Conservation (phyloP, 2,329 filamentous ascomycete genomes). For the Stachybotrys echinatus region DNA sequence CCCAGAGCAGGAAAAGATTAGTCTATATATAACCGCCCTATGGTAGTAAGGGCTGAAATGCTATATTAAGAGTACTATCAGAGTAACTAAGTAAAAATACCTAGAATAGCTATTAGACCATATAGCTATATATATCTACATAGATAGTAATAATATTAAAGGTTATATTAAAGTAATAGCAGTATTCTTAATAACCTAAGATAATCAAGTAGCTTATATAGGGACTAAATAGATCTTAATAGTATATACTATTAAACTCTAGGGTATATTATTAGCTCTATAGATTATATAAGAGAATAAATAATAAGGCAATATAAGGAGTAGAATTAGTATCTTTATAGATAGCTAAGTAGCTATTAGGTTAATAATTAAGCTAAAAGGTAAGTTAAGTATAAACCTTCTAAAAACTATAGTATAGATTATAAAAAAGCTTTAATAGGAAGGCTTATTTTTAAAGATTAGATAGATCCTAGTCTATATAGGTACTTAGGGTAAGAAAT, state of each 20-base stretch:
- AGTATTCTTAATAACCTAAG: constrained; percentile 1
- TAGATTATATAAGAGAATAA: background rate
- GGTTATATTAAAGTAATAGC: constrained; percentile 2
- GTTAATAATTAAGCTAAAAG: too few species aligned
- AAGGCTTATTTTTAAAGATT: background rate
- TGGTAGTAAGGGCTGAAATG: background rate
- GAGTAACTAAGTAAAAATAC: background rate
- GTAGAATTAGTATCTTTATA: background rate
- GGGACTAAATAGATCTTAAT: constrained; percentile 1
- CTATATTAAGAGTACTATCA: constrained; percentile 1
- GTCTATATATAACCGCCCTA: background rate
- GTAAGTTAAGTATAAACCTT: background rate
- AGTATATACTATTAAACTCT: background rate
- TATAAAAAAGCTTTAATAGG: background rate
- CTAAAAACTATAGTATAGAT: background rate
- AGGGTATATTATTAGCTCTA: background rate
- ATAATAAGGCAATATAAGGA: background rate
- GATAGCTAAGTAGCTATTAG: background rate
- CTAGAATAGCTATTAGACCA: constrained; percentile 1
- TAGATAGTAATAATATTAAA: constrained; percentile 2
- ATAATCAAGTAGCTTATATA: constrained; percentile 1
- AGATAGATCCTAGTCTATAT: constrained; percentile 1
- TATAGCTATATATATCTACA: constrained; percentile 4
- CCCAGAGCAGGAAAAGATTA: background rate
- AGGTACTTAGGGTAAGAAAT: constrained; percentile 2